A percentile compares a stretch with the other conserved stretches of the same genome.
Evolutionary conservation across 2,329 filamentous ascomycete genomes (phyloP).

Genomic region (Nectriaceae sp.): DNA sequence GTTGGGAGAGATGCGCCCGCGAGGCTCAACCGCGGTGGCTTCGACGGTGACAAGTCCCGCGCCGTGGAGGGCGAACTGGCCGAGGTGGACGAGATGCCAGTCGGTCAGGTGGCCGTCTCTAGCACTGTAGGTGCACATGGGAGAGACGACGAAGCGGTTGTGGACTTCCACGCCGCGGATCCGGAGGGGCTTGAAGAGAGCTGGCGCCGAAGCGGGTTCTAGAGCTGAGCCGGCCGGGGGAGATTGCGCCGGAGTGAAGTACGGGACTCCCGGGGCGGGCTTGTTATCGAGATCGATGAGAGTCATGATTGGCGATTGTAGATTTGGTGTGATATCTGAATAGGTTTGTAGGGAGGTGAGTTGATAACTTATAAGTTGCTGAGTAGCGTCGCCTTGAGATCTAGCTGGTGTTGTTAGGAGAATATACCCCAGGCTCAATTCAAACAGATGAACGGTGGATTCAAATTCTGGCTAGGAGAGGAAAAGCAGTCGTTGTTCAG

Average conservation of each 20-base stretch:
- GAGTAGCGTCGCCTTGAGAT: too few species aligned
- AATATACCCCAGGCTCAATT: too few species aligned
- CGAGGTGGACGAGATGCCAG: conserved; percentile 82
- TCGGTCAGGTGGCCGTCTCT: conserved; percentile 69
- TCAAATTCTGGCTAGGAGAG: too few species aligned
- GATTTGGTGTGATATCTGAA: background rate
- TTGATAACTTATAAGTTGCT: conserved; percentile 3
- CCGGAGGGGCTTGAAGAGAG: conserved; percentile 57
- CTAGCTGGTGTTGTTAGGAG: too few species aligned
- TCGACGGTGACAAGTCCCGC: conserved; percentile 75
- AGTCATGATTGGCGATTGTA: conserved; percentile 13
- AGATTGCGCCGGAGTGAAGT: conserved; percentile 56
- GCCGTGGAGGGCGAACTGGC: conserved; percentile 75
- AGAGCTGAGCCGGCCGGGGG: conserved; percentile 53
- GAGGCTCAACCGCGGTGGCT: conserved; percentile 72
- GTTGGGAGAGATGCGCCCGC: conserved; percentile 82
- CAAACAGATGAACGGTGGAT: too few species aligned
- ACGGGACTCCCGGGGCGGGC: conserved; percentile 48
- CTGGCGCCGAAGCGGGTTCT: conserved; percentile 44
- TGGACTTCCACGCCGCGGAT: conserved; percentile 54
- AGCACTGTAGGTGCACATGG: conserved; percentile 64
- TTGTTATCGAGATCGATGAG: conserved; percentile 32
- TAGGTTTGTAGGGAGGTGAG: background rate
- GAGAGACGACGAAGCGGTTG: conserved; percentile 60
- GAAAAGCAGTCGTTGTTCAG: too few species aligned